Evolutionary conservation across 2,329 filamentous ascomycete genomes (phyloP).

Genomic region (Dactylella cylindrospora): DNA sequence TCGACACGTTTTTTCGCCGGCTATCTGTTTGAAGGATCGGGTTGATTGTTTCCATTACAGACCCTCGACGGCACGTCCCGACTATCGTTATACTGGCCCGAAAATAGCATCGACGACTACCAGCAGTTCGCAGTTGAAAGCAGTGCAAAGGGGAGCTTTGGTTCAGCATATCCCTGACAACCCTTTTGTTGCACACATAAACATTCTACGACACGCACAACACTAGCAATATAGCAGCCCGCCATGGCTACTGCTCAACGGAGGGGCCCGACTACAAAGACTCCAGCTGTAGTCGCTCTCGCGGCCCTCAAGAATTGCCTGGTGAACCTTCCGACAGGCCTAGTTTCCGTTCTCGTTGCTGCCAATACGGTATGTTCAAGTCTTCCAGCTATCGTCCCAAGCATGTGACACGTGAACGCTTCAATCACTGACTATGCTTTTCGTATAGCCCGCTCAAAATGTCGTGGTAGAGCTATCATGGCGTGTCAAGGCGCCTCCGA

Average conservation of each 20-base stretch:
- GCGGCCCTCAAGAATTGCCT: slow-evolving; percentile 90
- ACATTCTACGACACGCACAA: neutral
- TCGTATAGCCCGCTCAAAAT: slow-evolving; percentile 79
- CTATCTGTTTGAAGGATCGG: no score
- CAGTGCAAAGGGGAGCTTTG: no score
- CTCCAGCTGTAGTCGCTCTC: slow-evolving; percentile 78
- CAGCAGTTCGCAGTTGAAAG: no score
- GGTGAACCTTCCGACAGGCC: slow-evolving; percentile 81
- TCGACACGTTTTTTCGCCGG: no score
- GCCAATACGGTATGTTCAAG: slow-evolving; percentile 73
- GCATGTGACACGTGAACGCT: slow-evolving; percentile 19
- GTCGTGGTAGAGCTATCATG: slow-evolving; percentile 89
- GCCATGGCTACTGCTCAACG: slow-evolving; percentile 38
- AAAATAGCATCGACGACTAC: no score
- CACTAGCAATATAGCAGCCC: neutral
- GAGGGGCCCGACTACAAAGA: slow-evolving; percentile 50
- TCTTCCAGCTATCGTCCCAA: neutral
- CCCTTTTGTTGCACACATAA: no score
- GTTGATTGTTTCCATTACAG: no score
- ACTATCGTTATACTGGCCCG: no score
- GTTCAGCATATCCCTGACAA: no score
- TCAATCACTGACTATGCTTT: slow-evolving; percentile 18
- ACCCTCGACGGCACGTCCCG: no score
- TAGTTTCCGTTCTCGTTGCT: slow-evolving; percentile 83
- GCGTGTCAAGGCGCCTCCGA: slow-evolving; percentile 59